A percentile compares a stretch with the other conserved stretches of the same genome.
phyloP scores from a whole-genome alignment of 306 rosid genomes.

The Fagus sylvatica region DNA sequence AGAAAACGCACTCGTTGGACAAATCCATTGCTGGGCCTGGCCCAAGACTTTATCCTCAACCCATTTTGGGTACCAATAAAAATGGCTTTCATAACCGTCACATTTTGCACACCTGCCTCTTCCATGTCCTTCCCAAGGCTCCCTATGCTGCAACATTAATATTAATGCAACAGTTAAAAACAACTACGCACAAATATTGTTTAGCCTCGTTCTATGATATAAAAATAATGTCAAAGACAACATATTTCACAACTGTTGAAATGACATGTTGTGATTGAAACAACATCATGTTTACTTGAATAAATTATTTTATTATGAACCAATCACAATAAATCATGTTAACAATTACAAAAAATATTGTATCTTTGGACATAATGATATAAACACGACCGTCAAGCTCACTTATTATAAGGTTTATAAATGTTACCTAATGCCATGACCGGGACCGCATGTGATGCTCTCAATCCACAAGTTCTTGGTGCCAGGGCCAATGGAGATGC shows the following conservation, averaged over 20 bases:
- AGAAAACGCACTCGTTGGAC: slow-evolving; percentile 37
- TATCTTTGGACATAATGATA: too few species aligned
- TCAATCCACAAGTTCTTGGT: slow-evolving; percentile 54
- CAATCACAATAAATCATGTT: too few species aligned
- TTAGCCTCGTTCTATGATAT: too few species aligned
- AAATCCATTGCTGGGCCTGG: slow-evolving; percentile 51
- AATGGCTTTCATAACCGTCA: slow-evolving; percentile 40
- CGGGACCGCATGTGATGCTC: slow-evolving; percentile 55
- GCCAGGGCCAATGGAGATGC: slow-evolving; percentile 63
- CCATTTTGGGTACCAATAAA: slow-evolving; percentile 50
- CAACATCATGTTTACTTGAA: too few species aligned
- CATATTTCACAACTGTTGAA: too few species aligned
- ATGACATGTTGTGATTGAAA: too few species aligned
- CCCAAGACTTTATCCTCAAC: slow-evolving; percentile 68
- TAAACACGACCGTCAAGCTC: too few species aligned
- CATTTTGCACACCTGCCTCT: slow-evolving; percentile 58
- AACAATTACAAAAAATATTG: too few species aligned
- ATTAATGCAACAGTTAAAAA: too few species aligned
- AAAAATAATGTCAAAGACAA: too few species aligned
- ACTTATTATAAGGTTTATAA: background rate
- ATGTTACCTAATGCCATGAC: slow-evolving; percentile 62
- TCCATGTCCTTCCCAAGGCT: slow-evolving; percentile 48
- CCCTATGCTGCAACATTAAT: slow-evolving; percentile 62
- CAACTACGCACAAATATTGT: too few species aligned
- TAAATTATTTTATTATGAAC: too few species aligned